phyloP scores from a whole-genome alignment of 139 green algal genomes.

The Asterochloris sp. region DNA sequence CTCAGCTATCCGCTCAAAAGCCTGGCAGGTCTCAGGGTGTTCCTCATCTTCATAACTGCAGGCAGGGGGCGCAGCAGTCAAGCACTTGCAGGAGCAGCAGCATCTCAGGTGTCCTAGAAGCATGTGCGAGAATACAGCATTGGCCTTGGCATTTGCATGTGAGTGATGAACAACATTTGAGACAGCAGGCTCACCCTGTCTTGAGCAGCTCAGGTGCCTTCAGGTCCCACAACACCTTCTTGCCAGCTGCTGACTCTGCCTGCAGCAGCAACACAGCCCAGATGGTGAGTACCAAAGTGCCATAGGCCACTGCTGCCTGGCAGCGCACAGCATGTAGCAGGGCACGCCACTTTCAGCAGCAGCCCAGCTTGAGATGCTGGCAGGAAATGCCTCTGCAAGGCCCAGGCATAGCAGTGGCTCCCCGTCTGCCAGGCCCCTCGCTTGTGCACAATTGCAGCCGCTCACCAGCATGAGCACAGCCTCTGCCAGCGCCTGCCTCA shows the following conservation, averaged over 20 bases:
- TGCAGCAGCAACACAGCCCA: neutral
- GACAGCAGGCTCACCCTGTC: constrained; percentile 38
- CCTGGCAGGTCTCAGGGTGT: constrained; percentile 45
- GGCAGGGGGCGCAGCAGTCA: neutral
- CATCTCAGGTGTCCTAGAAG: too few species aligned
- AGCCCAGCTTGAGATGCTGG: too few species aligned
- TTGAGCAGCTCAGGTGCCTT: constrained; percentile 56
- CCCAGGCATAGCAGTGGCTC: too few species aligned
- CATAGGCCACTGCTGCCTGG: too few species aligned
- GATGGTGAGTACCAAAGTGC: too few species aligned
- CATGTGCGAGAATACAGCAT: too few species aligned
- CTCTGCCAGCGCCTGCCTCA: constrained; percentile 58
- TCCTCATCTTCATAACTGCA: constrained; percentile 67
- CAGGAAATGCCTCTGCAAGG: too few species aligned
- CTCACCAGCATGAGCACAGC: constrained; percentile 56
- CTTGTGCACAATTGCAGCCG: too few species aligned
- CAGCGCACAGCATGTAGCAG: too few species aligned
- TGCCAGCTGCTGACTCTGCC: constrained; percentile 31
- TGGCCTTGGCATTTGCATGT: neutral
- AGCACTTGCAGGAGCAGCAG: neutral
- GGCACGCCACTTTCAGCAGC: too few species aligned
- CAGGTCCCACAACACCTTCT: constrained; percentile 60
- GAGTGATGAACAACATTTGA: neutral
- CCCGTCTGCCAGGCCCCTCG: too few species aligned
- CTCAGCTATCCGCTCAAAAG: constrained; percentile 60